Evolutionary conservation across 1,139 yeast species (phyloP).

Genomic region (Yamadazyma pseudoaaseri): DNA sequence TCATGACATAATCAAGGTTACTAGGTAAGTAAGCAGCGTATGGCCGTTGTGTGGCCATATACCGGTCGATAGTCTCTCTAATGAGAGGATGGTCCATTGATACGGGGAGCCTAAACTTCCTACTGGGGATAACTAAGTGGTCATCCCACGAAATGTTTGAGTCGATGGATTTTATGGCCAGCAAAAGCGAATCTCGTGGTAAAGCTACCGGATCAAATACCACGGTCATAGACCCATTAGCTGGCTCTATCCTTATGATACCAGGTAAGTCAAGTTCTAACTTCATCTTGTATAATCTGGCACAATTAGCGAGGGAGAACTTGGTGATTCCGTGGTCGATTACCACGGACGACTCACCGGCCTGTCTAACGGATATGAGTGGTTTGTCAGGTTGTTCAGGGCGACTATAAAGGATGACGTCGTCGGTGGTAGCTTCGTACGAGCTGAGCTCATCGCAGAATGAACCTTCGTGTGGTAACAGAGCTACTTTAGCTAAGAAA

Average conservation of each 20-base stretch:
- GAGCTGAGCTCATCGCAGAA: not conserved
- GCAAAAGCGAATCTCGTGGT: not conserved
- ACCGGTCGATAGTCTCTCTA: slow-evolving; percentile 6
- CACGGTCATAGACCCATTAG: slow-evolving; percentile 7
- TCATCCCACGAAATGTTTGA: slow-evolving; percentile 1
- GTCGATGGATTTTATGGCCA: slow-evolving; percentile 2
- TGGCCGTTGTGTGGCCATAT: slow-evolving; percentile 8
- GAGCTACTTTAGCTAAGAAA: slow-evolving; percentile 10
- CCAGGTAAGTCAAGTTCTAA: slow-evolving; percentile 1
- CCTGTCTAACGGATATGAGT: slow-evolving; percentile 6
- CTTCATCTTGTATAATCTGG: slow-evolving; percentile 5
- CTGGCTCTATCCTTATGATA: slow-evolving; percentile 5
- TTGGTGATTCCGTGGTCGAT: slow-evolving; percentile 7
- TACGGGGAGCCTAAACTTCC: slow-evolving; percentile 8
- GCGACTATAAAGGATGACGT: slow-evolving; percentile 6
- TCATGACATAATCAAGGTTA: slow-evolving; percentile 8
- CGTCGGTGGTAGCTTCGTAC: slow-evolving; percentile 1
- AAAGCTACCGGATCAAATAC: slow-evolving; percentile 4
- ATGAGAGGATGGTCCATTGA: slow-evolving; percentile 8
- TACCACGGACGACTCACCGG: slow-evolving; percentile 6
- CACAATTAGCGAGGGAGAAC: slow-evolving; percentile 8
- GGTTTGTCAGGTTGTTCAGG: slow-evolving; percentile 2
- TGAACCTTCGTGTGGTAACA: not conserved
- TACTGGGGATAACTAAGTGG: slow-evolving; percentile 5
- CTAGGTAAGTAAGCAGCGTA: slow-evolving; percentile 8